Percentiles rank a stretch among this genome's conserved stretches.
These are phyloP conservation scores for Pichia ethanolica DNA, from an alignment of 805 yeast genomes.

Conservation along the genomic window DNA sequence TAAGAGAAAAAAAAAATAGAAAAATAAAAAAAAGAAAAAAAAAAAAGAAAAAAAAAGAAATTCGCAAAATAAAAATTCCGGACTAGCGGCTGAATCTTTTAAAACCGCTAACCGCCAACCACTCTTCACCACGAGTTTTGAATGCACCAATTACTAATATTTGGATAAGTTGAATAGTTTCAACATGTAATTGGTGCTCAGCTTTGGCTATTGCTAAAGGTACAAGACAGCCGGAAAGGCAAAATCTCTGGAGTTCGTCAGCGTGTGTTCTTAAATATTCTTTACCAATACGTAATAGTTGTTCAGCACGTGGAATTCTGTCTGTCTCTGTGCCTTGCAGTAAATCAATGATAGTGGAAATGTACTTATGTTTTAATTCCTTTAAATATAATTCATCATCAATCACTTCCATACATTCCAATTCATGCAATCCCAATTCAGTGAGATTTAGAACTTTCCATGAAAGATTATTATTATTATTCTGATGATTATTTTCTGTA, in stretches of 20 bases:
- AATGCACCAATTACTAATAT: neutral
- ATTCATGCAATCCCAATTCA: neutral
- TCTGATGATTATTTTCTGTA: no score
- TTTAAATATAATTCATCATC: neutral
- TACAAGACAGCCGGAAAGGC: neutral
- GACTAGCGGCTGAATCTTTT: neutral
- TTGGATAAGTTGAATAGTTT: neutral
- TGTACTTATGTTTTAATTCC: neutral
- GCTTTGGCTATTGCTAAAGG: neutral
- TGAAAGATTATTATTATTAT: no score
- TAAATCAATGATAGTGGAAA: neutral
- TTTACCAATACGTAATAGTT: slow-evolving; percentile 2
- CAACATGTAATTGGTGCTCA: neutral
- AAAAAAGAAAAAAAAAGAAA: neutral
- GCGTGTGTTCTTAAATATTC: neutral
- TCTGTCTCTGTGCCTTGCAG: neutral
- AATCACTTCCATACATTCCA: neutral
- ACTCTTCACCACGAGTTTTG: neutral
- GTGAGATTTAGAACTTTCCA: neutral
- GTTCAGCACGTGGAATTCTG: neutral
- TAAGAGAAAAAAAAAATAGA: neutral
- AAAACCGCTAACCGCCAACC: neutral
- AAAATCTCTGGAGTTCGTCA: neutral
- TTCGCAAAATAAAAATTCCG: neutral
- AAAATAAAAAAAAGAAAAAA: no score